phyloP scores from a whole-genome alignment of 305 asterid species.

The Lippia alba region DNA sequence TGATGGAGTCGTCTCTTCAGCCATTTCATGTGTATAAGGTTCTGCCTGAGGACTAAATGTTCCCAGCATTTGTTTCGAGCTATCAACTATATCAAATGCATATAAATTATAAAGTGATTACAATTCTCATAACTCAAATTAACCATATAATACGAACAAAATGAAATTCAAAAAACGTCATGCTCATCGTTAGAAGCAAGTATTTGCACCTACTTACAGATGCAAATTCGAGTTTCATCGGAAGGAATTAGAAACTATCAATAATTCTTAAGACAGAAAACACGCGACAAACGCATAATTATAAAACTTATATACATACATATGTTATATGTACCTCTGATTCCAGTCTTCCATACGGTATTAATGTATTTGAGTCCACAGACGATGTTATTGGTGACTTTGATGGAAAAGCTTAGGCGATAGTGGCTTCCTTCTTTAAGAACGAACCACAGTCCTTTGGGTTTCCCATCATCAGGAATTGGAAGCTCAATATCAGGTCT shows the following conservation, averaged over 20 bases:
- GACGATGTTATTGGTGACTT: constrained; percentile 54
- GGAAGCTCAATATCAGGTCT: constrained; percentile 46
- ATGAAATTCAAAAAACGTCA: too few relatives aligned
- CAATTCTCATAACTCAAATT: too few relatives aligned
- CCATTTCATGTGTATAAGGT: constrained; percentile 72
- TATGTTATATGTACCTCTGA: constrained; percentile 37
- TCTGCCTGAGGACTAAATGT: constrained; percentile 79
- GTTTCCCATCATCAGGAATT: constrained; percentile 45
- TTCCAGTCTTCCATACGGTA: constrained; percentile 60
- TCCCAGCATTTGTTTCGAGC: constrained; percentile 79
- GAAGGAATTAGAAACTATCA: too few relatives aligned
- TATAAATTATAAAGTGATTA: too few relatives aligned
- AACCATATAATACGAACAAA: too few relatives aligned
- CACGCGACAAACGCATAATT: too few relatives aligned
- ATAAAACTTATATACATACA: too few relatives aligned
- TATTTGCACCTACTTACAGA: too few relatives aligned
- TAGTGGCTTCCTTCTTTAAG: constrained; percentile 56
- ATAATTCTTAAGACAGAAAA: too few relatives aligned
- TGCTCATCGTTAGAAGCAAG: too few relatives aligned
- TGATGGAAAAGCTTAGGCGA: constrained; percentile 44
- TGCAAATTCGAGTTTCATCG: too few relatives aligned
- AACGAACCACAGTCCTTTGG: constrained; percentile 54
- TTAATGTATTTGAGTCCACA: constrained; percentile 56
- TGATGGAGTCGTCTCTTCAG: constrained; percentile 77
- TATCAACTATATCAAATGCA: constrained; percentile 49